Conservation (phyloP, 2,329 filamentous ascomycete genomes). For the Diaporthe sp. region DNA sequence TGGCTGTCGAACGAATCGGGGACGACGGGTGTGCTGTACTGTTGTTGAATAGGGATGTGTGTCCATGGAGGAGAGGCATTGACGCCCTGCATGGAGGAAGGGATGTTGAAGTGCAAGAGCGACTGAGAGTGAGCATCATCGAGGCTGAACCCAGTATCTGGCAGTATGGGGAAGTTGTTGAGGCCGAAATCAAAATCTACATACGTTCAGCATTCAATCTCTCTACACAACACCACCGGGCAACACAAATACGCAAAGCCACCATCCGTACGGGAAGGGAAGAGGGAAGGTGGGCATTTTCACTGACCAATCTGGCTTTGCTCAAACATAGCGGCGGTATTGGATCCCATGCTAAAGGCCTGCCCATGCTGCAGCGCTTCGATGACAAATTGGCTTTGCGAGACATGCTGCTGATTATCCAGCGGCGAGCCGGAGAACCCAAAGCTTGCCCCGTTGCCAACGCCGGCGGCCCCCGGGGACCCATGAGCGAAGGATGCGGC, state of each 20-base stretch:
- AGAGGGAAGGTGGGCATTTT: background rate
- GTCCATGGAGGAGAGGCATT: slow-evolving; percentile 48
- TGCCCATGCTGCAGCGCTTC: slow-evolving; percentile 33
- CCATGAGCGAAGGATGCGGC: slow-evolving; percentile 11
- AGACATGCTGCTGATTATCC: slow-evolving; percentile 16
- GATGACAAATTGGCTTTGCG: slow-evolving; percentile 30
- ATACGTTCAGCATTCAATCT: slow-evolving; percentile 50
- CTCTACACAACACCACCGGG: background rate
- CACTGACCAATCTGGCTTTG: slow-evolving; percentile 3
- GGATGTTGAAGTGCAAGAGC: slow-evolving; percentile 53
- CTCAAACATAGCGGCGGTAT: background rate
- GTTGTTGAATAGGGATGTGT: slow-evolving; percentile 49
- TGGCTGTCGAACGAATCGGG: slow-evolving; percentile 55
- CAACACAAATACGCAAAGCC: background rate
- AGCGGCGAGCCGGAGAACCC: slow-evolving; percentile 29
- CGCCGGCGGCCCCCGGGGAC: background rate
- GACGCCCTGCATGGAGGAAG: slow-evolving; percentile 53
- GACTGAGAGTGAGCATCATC: slow-evolving; percentile 45
- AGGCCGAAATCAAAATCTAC: slow-evolving; percentile 51
- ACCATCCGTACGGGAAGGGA: no score
- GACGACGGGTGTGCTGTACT: slow-evolving; percentile 36
- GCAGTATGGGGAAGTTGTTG: slow-evolving; percentile 27
- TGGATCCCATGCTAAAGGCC: background rate
- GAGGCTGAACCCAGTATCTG: slow-evolving; percentile 34
- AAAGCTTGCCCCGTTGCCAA: slow-evolving; percentile 9